Percentiles rank a stretch among this genome's conserved stretches.
phyloP scores from a whole-genome alignment of 2,329 filamentous ascomycete species.

The Xylariomycetidae sp. region DNA sequence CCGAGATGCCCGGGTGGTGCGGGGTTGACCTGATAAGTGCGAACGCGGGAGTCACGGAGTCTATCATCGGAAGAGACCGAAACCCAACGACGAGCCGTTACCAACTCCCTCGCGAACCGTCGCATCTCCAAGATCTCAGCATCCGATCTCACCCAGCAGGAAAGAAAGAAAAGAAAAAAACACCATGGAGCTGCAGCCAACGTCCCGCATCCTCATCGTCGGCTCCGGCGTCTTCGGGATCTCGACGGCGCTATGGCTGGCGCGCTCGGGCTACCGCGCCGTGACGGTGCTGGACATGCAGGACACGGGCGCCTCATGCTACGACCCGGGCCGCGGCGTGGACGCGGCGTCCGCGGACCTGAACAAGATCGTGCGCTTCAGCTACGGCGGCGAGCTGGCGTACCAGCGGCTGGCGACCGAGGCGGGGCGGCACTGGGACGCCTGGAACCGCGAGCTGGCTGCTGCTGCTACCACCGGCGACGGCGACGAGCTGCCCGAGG shows the following conservation, averaged over 20 bases:
- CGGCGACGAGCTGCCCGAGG: slow-evolving; percentile 13
- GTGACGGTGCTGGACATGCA: slow-evolving; percentile 42
- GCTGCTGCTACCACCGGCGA: slow-evolving; percentile 17
- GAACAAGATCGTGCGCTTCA: slow-evolving; percentile 36
- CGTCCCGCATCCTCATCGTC: slow-evolving; percentile 30
- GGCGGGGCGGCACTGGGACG: slow-evolving; percentile 32
- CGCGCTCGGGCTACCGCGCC: slow-evolving; percentile 35
- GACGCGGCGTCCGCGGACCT: slow-evolving; percentile 27
- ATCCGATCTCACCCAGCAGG: too few relatives aligned
- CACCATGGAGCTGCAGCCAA: too few relatives aligned
- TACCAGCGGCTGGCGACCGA: slow-evolving; percentile 38
- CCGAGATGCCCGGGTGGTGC: too few relatives aligned
- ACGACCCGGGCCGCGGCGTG: slow-evolving; percentile 32
- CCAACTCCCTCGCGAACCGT: too few relatives aligned
- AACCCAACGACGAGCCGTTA: too few relatives aligned
- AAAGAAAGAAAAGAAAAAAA: too few relatives aligned
- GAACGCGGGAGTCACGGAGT: too few relatives aligned
- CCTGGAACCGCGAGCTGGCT: slow-evolving; percentile 35
- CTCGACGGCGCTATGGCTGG: slow-evolving; percentile 34
- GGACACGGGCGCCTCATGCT: slow-evolving; percentile 31
- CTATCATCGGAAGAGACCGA: too few relatives aligned
- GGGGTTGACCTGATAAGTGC: too few relatives aligned
- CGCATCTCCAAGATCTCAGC: too few relatives aligned
- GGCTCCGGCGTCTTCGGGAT: slow-evolving; percentile 34
- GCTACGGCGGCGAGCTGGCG: slow-evolving; percentile 33